Evolutionary conservation across 768 basidiomycete genomes (phyloP).

Genomic region (Boletus sp.): DNA sequence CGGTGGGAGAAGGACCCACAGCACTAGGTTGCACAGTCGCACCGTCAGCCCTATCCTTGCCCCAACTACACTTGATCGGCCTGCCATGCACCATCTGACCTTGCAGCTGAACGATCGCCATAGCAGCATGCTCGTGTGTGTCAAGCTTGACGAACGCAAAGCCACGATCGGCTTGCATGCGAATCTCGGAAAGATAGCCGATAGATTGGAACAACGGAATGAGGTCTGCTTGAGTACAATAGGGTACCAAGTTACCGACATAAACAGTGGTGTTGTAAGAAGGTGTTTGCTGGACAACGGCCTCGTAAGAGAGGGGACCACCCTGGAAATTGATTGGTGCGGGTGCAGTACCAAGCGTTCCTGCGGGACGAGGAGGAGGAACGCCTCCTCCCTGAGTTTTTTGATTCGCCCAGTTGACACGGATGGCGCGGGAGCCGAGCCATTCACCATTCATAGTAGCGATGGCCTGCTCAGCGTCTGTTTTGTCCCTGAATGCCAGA

Average conservation of each 20-base stretch:
- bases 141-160: conserved; percentile 99
- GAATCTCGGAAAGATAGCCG: conserved; percentile 97
- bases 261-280: conserved; percentile 96
- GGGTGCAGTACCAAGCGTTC: conserved; percentile 61
- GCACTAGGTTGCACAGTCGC: conserved; percentile 48
- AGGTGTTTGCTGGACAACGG: conserved; percentile 91
- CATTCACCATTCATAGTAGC: conserved; percentile 99
- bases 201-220: conserved; percentile 98
- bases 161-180: conserved; percentile 98
- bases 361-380: conserved; percentile 40
- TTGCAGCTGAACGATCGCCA: conserved; percentile 96
- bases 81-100: conserved; percentile 97
- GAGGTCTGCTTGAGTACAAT: conserved; percentile 94
- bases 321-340: conserved; percentile 90
- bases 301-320: conserved; percentile 86
- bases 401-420: conserved; percentile 99
- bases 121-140: conserved; percentile 96
- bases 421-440: conserved; percentile 96
- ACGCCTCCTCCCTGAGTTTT: conserved; percentile 74
- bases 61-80: conserved; percentile 99
- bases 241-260: conserved; percentile 97
- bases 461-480: conserved; percentile 98
- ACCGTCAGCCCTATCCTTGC: conserved; percentile 87
- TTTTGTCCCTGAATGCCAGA: conserved; percentile 97
- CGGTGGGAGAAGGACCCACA: conserved; percentile 59